Evolutionary conservation across 106 monocot genomes (phyloP).

Genomic region (Dendrobium chrysotoxum): DNA sequence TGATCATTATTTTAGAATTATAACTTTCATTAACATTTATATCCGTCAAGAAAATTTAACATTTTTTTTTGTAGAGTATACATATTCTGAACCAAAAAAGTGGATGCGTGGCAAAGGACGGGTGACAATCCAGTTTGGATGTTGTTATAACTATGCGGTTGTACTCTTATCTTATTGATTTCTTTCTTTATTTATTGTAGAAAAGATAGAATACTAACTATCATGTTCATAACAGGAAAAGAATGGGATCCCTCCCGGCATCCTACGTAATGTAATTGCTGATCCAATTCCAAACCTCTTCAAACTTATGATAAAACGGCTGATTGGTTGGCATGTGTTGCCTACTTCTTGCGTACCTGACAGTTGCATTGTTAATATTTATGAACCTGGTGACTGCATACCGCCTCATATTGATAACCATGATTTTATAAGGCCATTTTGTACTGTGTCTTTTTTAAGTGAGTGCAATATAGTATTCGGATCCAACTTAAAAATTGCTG

Average conservation of each 20-base stretch:
- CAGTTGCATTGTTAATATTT: constrained; percentile 88
- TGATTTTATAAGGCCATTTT: constrained; percentile 89
- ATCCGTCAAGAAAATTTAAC: too few species aligned
- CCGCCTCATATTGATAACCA: constrained; percentile 88
- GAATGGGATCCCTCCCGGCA: constrained; percentile 79
- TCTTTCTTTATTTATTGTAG: neutral
- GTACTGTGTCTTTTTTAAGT: constrained; percentile 75
- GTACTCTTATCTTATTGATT: neutral
- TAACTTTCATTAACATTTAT: neutral
- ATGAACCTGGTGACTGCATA: constrained; percentile 83
- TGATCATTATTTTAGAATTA: neutral
- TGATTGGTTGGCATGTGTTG: constrained; percentile 75
- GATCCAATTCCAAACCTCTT: constrained; percentile 74
- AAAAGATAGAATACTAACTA: neutral
- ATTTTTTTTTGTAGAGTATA: constrained; percentile 14
- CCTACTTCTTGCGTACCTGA: constrained; percentile 68
- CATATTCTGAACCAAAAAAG: constrained; percentile 15
- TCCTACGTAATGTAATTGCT: constrained; percentile 29
- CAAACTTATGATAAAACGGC: constrained; percentile 68
- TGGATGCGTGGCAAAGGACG: too few species aligned
- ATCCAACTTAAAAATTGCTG: constrained; percentile 32
- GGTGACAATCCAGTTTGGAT: constrained; percentile 19
- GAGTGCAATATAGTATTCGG: constrained; percentile 90
- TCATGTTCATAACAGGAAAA: constrained; percentile 45
- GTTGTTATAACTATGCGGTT: constrained; percentile 28